Percentiles rank a stretch among this genome's conserved stretches.
Evolutionary conservation across 2,329 filamentous ascomycete genomes (phyloP).

Genomic region (Ambrosiella beaveri): DNA sequence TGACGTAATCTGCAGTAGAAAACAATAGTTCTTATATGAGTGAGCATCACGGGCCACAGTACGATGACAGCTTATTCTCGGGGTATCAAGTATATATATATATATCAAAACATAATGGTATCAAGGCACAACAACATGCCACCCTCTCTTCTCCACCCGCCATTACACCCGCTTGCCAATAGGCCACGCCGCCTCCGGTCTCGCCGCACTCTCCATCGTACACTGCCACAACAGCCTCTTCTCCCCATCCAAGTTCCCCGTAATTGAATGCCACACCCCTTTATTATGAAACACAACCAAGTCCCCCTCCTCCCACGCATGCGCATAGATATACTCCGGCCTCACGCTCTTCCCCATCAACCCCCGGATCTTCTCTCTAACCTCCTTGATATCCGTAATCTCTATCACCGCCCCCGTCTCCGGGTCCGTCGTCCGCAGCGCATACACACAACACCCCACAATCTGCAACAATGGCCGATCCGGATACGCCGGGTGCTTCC

Average conservation of each 20-base stretch:
- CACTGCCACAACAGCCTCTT: constrained; percentile 20
- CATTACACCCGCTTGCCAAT: background rate
- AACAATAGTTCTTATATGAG: background rate
- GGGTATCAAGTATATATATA: background rate
- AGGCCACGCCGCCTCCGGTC: constrained; percentile 5
- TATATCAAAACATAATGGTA: background rate
- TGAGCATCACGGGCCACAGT: background rate
- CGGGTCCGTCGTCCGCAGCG: constrained; percentile 8
- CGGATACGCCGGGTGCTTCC: constrained; percentile 8
- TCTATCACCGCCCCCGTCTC: constrained; percentile 4
- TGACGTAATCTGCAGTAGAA: background rate
- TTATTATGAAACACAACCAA: constrained; percentile 20
- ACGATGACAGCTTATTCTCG: background rate
- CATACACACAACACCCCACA: constrained; percentile 12
- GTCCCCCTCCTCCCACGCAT: constrained; percentile 18
- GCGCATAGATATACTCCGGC: constrained; percentile 20
- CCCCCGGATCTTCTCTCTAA: constrained; percentile 7
- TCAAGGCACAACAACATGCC: background rate
- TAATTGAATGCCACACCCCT: constrained; percentile 20
- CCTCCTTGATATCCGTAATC: constrained; percentile 8
- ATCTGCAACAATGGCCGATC: constrained; percentile 9
- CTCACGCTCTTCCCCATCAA: constrained; percentile 15
- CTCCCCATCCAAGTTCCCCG: constrained; percentile 15
- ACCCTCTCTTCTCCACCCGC: too few relatives aligned
- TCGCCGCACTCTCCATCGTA: constrained; percentile 15